Percentiles rank a stretch among this genome's conserved stretches.
Evolutionary conservation across 106 monocot genomes (phyloP).

Genomic region (Dendrobium officinale): DNA sequence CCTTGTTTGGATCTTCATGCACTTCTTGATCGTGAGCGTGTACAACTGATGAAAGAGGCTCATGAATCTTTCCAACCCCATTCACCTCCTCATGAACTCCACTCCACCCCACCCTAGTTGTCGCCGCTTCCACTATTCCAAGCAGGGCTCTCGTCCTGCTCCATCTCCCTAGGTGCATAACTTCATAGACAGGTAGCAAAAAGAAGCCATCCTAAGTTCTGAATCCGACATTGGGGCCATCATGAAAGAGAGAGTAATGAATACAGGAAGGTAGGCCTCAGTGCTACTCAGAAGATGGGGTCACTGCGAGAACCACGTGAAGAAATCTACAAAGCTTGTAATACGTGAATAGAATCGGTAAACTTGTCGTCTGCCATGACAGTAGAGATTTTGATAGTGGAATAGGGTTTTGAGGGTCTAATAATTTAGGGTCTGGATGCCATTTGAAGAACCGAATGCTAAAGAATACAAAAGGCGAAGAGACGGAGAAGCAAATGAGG

Average conservation of each 20-base stretch:
- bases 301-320: slow-evolving; percentile 27
- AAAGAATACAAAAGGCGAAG: neutral
- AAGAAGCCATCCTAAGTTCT: slow-evolving; percentile 19
- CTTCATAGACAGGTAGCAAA: slow-evolving; percentile 19
- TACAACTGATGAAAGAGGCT: slow-evolving; percentile 63
- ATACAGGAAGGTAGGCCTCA: slow-evolving; percentile 15
- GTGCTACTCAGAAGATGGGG: slow-evolving; percentile 5
- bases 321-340: slow-evolving; percentile 71
- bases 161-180: neutral
- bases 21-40: slow-evolving; percentile 26
- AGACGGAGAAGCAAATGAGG: neutral
- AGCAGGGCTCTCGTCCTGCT: neutral
- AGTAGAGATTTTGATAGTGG: neutral
- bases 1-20: slow-evolving; percentile 36
- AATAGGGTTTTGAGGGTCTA: neutral
- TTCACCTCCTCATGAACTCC: slow-evolving; percentile 30
- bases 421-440: neutral
- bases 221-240: slow-evolving; percentile 33
- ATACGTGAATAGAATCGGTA: slow-evolving; percentile 9
- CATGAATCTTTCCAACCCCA: slow-evolving; percentile 23
- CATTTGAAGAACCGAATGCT: neutral
- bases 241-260: slow-evolving; percentile 26
- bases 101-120: neutral
- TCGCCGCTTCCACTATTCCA: neutral
- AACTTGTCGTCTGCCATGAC: neutral